These are phyloP conservation scores for Xylariomycetidae sp. DNA, from an alignment of 2,329 filamentous ascomycete genomes.

Conservation along the genomic window DNA sequence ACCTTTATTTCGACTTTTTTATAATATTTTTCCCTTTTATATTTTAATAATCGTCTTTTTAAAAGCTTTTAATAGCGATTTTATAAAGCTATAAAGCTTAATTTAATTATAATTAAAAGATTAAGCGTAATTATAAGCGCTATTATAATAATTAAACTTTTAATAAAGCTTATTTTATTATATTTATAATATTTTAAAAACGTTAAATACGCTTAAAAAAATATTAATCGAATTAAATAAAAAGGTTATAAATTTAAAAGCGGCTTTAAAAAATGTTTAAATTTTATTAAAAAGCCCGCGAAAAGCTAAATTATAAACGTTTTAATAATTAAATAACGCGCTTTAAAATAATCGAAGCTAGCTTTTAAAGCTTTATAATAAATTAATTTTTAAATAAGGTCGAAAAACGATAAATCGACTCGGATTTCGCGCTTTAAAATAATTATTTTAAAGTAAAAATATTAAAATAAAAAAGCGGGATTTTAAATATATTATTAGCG, in stretches of 20 bases:
- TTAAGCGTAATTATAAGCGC: background rate
- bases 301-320: background rate
- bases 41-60: too few relatives aligned
- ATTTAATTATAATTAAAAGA: background rate
- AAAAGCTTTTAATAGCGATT: too few relatives aligned
- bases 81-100: too few relatives aligned
- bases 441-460: slow-evolving; percentile 33
- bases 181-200: background rate
- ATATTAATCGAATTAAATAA: background rate
- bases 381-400: slow-evolving; percentile 16
- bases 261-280: background rate
- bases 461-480: slow-evolving; percentile 23
- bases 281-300: background rate
- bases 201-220: background rate
- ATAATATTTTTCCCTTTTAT: too few relatives aligned
- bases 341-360: slow-evolving; percentile 5
- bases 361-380: slow-evolving; percentile 18
- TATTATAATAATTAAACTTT: background rate
- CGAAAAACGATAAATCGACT: slow-evolving; percentile 26
- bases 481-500: slow-evolving; percentile 22
- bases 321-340: background rate
- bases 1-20: too few relatives aligned
- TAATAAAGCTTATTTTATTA: background rate
- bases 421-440: slow-evolving; percentile 31
- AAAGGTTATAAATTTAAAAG: background rate